Evolutionary conservation across 225 moss, liverwort and hornwort species (phyloP).

Genomic region (Neckera pumila): DNA sequence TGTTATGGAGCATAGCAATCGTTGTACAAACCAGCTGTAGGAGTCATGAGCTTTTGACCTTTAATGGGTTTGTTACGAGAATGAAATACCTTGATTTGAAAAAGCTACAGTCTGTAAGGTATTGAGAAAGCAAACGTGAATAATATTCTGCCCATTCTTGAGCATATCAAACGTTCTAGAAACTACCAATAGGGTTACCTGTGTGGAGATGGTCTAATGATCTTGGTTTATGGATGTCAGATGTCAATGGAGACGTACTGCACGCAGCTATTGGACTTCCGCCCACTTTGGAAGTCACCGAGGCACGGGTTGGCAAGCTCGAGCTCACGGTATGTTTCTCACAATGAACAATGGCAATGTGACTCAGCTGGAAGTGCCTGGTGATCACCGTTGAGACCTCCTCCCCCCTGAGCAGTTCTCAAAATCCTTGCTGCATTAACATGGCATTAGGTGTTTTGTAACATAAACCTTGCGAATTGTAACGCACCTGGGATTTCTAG

Average conservation of each 20-base stretch:
- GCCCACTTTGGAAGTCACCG: constrained; percentile 78
- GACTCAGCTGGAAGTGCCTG: neutral
- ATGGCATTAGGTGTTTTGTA: neutral
- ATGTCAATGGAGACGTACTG: constrained; percentile 96
- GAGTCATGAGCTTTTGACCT: neutral
- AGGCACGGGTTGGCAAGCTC: constrained; percentile 88
- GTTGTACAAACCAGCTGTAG: neutral
- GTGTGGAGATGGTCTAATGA: neutral
- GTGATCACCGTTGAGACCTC: neutral
- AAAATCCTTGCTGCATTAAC: neutral
- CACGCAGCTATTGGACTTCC: constrained; percentile 92
- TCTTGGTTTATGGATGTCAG: constrained; percentile 34
- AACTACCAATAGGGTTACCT: neutral
- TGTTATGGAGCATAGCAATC: neutral
- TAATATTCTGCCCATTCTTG: neutral
- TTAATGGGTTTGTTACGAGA: neutral
- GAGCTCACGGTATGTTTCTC: constrained; percentile 65
- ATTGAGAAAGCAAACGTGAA: neutral
- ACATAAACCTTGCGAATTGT: neutral
- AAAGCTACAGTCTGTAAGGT: neutral
- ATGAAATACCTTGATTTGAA: neutral
- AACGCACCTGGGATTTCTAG: neutral
- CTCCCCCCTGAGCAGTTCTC: neutral
- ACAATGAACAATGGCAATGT: neutral
- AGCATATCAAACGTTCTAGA: neutral